These are phyloP conservation scores for Boletellus ananas DNA, from an alignment of 768 basidiomycete genomes.

Conservation along the genomic window DNA sequence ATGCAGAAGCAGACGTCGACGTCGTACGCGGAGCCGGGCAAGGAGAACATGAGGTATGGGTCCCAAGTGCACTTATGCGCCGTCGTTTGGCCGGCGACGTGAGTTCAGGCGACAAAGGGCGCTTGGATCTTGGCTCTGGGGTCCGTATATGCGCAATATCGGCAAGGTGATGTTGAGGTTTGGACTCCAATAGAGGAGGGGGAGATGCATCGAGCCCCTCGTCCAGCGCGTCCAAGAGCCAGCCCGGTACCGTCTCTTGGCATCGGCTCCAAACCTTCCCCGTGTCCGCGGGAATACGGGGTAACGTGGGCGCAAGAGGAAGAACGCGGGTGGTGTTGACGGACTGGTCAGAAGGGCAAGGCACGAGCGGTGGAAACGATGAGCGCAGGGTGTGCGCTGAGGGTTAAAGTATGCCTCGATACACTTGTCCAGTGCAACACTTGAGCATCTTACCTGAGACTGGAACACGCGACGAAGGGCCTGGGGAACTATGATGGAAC, in stretches of 20 bases:
- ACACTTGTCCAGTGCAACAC: conserved; percentile 3
- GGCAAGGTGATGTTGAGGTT: not conserved
- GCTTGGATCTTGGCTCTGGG: conserved; percentile 5
- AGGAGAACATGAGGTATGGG: not conserved
- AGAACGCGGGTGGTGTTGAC: not conserved
- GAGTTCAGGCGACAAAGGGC: conserved; percentile 1
- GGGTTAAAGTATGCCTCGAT: conserved; percentile 3
- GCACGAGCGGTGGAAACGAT: not conserved
- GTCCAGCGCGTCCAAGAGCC: conserved; percentile 6
- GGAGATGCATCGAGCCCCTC: not conserved
- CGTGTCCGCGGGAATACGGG: not conserved
- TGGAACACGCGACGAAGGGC: not conserved
- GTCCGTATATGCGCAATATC: conserved; percentile 5
- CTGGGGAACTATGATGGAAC: conserved; percentile 11
- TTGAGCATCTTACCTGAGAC: conserved; percentile 14
- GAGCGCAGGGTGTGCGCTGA: conserved; percentile 3
- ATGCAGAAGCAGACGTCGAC: not conserved
- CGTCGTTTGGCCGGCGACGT: conserved; percentile 1
- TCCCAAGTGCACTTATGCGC: not conserved
- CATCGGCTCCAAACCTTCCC: not conserved
- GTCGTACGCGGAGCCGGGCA: not conserved
- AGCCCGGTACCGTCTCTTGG: not conserved
- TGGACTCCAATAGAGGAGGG: not conserved
- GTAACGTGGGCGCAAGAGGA: not conserved
- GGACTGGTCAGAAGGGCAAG: not conserved